Percentiles rank a stretch among this genome's conserved stretches.
phyloP scores from a whole-genome alignment of 257 asterid species.

The Gynochthodes officinalis region DNA sequence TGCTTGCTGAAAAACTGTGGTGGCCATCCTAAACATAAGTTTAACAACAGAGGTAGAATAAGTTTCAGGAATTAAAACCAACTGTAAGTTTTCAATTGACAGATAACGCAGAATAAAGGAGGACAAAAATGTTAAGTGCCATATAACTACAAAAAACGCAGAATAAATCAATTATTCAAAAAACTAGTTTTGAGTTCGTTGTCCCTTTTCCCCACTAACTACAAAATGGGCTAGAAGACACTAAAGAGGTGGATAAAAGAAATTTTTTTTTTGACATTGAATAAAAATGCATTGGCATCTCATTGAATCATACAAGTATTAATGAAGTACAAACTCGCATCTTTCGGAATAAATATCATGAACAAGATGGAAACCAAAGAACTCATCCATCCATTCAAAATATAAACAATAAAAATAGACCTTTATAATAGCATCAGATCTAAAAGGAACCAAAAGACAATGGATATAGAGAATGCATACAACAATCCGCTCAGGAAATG shows the following conservation, averaged over 20 bases:
- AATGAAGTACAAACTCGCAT: not conserved
- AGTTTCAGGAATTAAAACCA: not conserved
- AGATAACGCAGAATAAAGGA: not conserved
- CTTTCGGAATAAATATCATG: not conserved
- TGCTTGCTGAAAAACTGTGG: constrained; percentile 54
- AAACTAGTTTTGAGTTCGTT: not conserved
- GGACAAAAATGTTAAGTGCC: not conserved
- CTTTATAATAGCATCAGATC: constrained; percentile 4
- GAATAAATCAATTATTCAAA: not conserved
- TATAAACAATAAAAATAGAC: not conserved
- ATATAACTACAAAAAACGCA: not conserved
- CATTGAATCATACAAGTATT: not conserved
- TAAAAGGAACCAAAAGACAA: not conserved
- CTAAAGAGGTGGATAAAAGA: not conserved
- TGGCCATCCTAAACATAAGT: constrained; percentile 58
- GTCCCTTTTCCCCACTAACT: not conserved
- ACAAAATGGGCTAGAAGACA: not conserved
- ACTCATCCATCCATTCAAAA: not conserved
- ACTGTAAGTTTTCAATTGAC: not conserved
- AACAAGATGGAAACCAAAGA: too few relatives aligned
- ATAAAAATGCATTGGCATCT: not conserved
- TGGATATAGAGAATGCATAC: not conserved
- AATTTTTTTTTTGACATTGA: not conserved
- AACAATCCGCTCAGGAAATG: too few relatives aligned
- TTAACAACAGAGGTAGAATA: not conserved